A percentile compares a stretch with the other conserved stretches of the same genome.
These are phyloP conservation scores for Calocybe indica DNA, from an alignment of 768 basidiomycete species.

Conservation along the genomic window DNA sequence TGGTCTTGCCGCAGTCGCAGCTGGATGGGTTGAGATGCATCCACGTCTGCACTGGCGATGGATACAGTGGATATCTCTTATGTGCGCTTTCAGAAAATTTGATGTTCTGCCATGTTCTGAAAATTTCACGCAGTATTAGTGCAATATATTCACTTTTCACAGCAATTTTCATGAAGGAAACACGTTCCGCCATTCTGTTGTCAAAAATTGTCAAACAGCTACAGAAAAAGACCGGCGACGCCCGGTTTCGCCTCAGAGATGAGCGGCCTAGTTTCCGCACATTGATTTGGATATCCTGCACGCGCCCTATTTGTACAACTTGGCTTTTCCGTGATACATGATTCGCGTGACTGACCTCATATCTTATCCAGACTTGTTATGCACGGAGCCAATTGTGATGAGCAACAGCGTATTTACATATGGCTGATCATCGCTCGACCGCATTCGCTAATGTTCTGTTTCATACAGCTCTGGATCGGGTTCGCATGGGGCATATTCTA, in stretches of 20 bases:
- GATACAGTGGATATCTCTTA: constrained; percentile 79
- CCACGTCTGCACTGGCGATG: constrained; percentile 63
- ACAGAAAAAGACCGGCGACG: constrained; percentile 61
- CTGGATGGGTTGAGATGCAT: constrained; percentile 65
- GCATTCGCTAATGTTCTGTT: too few relatives aligned
- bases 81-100: constrained; percentile 27
- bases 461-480: constrained; percentile 47
- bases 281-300: constrained; percentile 65
- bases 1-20: constrained; percentile 57
- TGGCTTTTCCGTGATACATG: too few relatives aligned
- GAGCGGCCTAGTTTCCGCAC: constrained; percentile 49
- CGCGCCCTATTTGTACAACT: constrained; percentile 55
- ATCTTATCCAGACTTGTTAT: constrained; percentile 42
- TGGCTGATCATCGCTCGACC: too few relatives aligned
- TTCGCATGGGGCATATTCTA: constrained; percentile 76
- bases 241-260: constrained; percentile 54
- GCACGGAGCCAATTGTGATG: constrained; percentile 69
- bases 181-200: constrained; percentile 68
- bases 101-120: too few relatives aligned
- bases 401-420: constrained; percentile 42
- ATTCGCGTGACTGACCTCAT: too few relatives aligned
- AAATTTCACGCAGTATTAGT: too few relatives aligned
- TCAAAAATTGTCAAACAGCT: constrained; percentile 54
- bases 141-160: constrained; percentile 39
- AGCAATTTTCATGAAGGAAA: constrained; percentile 61